Percentiles rank a stretch among this genome's conserved stretches.
Conservation (phyloP, 2,329 filamentous ascomycete genomes). For the Botrytis paeoniae region DNA sequence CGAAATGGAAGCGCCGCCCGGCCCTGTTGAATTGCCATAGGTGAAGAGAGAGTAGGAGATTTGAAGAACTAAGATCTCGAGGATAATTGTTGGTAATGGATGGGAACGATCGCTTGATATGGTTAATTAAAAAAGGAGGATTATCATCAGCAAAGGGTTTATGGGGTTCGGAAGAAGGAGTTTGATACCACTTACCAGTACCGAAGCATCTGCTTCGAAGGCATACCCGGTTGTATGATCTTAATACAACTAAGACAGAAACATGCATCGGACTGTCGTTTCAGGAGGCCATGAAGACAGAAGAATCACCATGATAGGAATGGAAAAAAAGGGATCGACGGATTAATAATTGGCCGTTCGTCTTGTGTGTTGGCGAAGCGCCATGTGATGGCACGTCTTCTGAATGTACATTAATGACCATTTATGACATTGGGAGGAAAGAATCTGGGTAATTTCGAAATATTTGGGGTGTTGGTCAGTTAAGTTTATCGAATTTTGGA, state of each 20-base stretch:
- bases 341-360: no score
- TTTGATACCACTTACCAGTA: background rate
- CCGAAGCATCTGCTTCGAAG: background rate
- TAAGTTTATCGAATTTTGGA: background rate
- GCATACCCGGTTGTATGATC: background rate
- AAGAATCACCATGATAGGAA: background rate
- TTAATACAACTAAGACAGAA: background rate
- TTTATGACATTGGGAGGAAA: background rate
- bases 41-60: background rate
- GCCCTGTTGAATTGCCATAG: slow-evolving; percentile 13
- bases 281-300: background rate
- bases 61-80: background rate
- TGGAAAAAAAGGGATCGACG: background rate
- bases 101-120: background rate
- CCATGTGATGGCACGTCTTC: background rate
- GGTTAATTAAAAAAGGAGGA: background rate
- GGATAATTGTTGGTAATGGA: background rate
- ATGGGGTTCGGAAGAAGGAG: background rate
- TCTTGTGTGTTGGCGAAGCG: background rate
- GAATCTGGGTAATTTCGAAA: background rate
- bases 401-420: background rate
- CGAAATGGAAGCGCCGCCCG: slow-evolving; percentile 15
- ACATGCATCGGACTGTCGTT: slow-evolving; percentile 4
- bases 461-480: background rate
- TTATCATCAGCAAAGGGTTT: background rate